Conservation (phyloP, 129 eudicot species). For the Lactuca saligna region DNA sequence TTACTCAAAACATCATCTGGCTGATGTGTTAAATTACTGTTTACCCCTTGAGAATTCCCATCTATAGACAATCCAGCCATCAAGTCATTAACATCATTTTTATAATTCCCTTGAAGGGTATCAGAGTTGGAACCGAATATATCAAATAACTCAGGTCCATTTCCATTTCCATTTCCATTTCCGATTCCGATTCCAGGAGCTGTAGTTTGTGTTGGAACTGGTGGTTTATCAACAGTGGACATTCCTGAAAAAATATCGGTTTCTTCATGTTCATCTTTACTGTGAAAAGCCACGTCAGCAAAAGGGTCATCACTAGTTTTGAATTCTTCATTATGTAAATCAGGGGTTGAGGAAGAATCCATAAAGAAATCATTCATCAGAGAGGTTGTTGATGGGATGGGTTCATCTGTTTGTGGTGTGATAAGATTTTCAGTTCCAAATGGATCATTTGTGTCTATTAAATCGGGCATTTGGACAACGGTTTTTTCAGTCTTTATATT, state of each 20-base stretch:
- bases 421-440: slow-evolving; percentile 40
- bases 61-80: slow-evolving; percentile 71
- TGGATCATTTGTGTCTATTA: slow-evolving; percentile 77
- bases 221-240: slow-evolving; percentile 45
- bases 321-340: slow-evolving; percentile 35
- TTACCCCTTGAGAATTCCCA: slow-evolving; percentile 27
- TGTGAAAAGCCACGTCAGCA: slow-evolving; percentile 90
- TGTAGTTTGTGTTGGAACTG: slow-evolving; percentile 16
- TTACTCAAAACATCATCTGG: slow-evolving; percentile 44
- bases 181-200: too few relatives aligned
- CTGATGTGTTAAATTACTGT: slow-evolving; percentile 33
- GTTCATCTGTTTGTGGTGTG: slow-evolving; percentile 37
- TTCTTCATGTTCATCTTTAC: slow-evolving; percentile 48
- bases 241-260: slow-evolving; percentile 77
- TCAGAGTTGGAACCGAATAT: slow-evolving; percentile 56
- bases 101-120: slow-evolving; percentile 28
- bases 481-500: slow-evolving; percentile 40
- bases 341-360: slow-evolving; percentile 39
- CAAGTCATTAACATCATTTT: slow-evolving; percentile 50
- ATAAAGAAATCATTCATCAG: slow-evolving; percentile 63
- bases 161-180: slow-evolving; percentile 21
- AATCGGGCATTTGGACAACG: slow-evolving; percentile 67
- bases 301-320: slow-evolving; percentile 75
- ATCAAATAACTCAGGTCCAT: slow-evolving; percentile 59
- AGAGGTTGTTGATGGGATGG: slow-evolving; percentile 39